Conservation (phyloP, 2,329 filamentous ascomycete genomes). For the Aureobasidium mangrovei region DNA sequence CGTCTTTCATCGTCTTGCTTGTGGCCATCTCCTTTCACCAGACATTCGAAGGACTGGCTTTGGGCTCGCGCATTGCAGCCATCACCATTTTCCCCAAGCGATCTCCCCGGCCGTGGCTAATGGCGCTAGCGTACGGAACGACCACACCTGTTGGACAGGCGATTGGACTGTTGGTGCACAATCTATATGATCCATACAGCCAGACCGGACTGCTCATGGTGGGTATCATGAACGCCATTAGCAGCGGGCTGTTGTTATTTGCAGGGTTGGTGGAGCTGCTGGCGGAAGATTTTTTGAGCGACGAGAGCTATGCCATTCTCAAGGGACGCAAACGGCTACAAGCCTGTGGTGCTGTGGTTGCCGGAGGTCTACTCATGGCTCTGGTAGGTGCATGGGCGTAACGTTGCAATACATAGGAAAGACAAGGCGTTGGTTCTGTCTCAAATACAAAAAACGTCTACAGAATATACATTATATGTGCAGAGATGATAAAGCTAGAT, state of each 20-base stretch:
- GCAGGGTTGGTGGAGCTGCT: conserved; percentile 43
- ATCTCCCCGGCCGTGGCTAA: conserved; percentile 66
- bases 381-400: conserved; percentile 58
- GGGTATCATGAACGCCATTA: conserved; percentile 43
- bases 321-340: conserved; percentile 50
- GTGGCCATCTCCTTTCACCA: conserved; percentile 65
- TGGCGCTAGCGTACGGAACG: conserved; percentile 56
- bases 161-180: conserved; percentile 41
- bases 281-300: conserved; percentile 49
- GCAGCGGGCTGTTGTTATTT: conserved; percentile 40
- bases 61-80: conserved; percentile 61
- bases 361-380: conserved; percentile 55
- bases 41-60: conserved; percentile 59
- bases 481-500: not conserved
- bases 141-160: conserved; percentile 44
- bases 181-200: conserved; percentile 41
- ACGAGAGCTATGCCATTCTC: conserved; percentile 53
- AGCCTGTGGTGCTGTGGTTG: conserved; percentile 53
- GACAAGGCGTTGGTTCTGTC: not conserved
- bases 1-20: conserved; percentile 56
- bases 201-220: conserved; percentile 42
- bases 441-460: not conserved
- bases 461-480: not conserved
- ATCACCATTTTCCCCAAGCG: conserved; percentile 61
- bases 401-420: not conserved